Base-by-base conservation (phyloP, 176 grass and related monocot genomes). In the Hyparrhenia diplandra region DNA sequence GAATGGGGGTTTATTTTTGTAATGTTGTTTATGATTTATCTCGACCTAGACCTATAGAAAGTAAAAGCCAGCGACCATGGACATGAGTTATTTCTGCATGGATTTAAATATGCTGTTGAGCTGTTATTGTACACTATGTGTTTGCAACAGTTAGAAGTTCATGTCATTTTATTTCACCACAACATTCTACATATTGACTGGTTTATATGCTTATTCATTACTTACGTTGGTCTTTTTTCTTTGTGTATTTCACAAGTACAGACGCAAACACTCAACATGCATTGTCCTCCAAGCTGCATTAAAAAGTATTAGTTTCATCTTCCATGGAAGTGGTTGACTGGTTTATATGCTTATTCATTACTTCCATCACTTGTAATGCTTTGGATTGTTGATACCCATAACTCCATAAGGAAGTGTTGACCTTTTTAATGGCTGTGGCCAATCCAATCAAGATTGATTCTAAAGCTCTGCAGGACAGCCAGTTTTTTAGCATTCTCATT, bases 401-500 rank as follows among this genome's bases (percentile, higher is more conserved):
- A 55, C 21, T 42, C 14, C 20, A 34, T 8, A 60, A 67, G 14
- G 27, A 13, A 49, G 2, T 87, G 9, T 61, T 70, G 5, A 39
- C 24, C 14, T 4, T 67, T 71, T 51, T 45, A 11, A 64, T 71
- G 35, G 32, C 4, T 45, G 45, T 2, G 28, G 7, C 12, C 41
- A 24, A 49, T 51, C 2, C 42, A 79, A 23, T 67, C 13, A 29
- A 62, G 24, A 62, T 62, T 28, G 59, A 29, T 62, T 62, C 59
- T 60, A 60, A 60, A 60, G 4, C 24, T 27, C 57, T 60, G 57
- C 57, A 28, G n/a, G 10, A 24, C 10, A 64, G 6, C 34, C 36
- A 67, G 32, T 32, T 69, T 21, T 43, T 69, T 52, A 84, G 30
- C 41, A 52, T 88, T 80, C 51, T 69, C 55, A 36, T 72, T 30